Conservation (phyloP, 805 yeast genomes). For the Metschnikowia cerradonensis region DNA sequence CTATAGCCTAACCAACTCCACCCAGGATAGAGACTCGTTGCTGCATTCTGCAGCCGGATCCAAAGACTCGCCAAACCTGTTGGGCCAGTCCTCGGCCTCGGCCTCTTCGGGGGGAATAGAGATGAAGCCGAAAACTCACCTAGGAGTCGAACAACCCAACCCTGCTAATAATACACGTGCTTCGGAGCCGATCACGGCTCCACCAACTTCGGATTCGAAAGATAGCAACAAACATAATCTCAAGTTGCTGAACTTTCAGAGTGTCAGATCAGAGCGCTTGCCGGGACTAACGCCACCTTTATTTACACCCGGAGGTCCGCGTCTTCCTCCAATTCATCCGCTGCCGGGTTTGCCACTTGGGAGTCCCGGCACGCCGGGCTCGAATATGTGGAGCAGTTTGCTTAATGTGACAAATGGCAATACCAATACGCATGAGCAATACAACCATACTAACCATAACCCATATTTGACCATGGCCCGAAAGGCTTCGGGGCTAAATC, state of each 20-base stretch:
- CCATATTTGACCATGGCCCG: slow-evolving; percentile 27
- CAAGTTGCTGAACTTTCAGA: slow-evolving; percentile 32
- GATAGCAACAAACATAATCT: slow-evolving; percentile 31
- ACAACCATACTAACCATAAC: slow-evolving; percentile 6
- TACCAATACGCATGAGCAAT: slow-evolving; percentile 6
- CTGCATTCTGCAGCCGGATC: slow-evolving; percentile 7
- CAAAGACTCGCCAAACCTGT: slow-evolving; percentile 3
- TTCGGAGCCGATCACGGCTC: background rate
- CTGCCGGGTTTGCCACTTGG: slow-evolving; percentile 41
- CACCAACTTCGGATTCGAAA: background rate
- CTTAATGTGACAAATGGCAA: slow-evolving; percentile 37
- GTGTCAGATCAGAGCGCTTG: slow-evolving; percentile 21
- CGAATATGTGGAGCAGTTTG: slow-evolving; percentile 45
- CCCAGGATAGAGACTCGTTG: slow-evolving; percentile 1
- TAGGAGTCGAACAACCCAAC: background rate
- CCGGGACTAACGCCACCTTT: slow-evolving; percentile 46
- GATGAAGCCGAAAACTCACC: slow-evolving; percentile 7
- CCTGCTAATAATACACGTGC: background rate
- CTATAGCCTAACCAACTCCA: background rate
- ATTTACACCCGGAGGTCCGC: slow-evolving; percentile 58
- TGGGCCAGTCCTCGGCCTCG: slow-evolving; percentile 4
- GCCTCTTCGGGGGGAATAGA: slow-evolving; percentile 10
- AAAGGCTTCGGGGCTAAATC: slow-evolving; percentile 61
- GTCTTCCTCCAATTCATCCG: slow-evolving; percentile 49
- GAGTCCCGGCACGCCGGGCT: slow-evolving; percentile 51